Evolutionary conservation across 106 monocot genomes (phyloP).

Genomic region (Dendrobium catenatum): DNA sequence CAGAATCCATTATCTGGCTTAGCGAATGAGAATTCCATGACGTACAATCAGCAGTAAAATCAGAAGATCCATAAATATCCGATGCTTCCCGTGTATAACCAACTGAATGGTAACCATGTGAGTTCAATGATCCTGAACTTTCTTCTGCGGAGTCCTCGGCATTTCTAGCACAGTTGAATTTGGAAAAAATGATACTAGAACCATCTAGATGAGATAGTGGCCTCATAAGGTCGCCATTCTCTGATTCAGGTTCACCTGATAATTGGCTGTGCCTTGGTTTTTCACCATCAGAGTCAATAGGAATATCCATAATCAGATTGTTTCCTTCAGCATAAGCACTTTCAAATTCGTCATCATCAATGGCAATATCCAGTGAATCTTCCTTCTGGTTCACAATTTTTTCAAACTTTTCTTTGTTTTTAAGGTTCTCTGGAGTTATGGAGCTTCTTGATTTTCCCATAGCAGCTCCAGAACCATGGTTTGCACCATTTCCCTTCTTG

Average conservation of each 20-base stretch:
- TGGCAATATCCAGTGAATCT: constrained; percentile 21
- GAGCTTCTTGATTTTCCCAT: constrained; percentile 14
- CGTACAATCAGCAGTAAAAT: constrained; percentile 54
- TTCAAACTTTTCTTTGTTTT: constrained; percentile 31
- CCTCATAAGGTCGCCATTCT: constrained; percentile 34
- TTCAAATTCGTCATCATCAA: constrained; percentile 45
- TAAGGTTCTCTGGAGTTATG: constrained; percentile 15
- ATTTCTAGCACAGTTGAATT: constrained; percentile 21
- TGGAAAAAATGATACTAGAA: constrained; percentile 16
- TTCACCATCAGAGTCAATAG: constrained; percentile 46
- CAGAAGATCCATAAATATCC: constrained; percentile 55
- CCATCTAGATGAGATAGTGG: constrained; percentile 30
- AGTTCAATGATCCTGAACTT: constrained; percentile 62
- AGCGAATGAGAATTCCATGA: constrained; percentile 53
- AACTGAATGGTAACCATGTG: constrained; percentile 34
- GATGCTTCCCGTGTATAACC: constrained; percentile 61
- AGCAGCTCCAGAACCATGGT: constrained; percentile 22
- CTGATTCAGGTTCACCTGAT: constrained; percentile 41
- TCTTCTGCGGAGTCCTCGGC: constrained; percentile 45
- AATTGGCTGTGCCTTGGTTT: constrained; percentile 23
- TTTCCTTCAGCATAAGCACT: constrained; percentile 31
- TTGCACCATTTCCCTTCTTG: constrained; percentile 38
- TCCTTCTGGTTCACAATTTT: constrained; percentile 25
- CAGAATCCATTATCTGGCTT: constrained; percentile 46
- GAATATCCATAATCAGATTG: constrained; percentile 24